These are phyloP conservation scores for Inga leiocalycina DNA, from an alignment of 306 rosid species.

Conservation along the genomic window DNA sequence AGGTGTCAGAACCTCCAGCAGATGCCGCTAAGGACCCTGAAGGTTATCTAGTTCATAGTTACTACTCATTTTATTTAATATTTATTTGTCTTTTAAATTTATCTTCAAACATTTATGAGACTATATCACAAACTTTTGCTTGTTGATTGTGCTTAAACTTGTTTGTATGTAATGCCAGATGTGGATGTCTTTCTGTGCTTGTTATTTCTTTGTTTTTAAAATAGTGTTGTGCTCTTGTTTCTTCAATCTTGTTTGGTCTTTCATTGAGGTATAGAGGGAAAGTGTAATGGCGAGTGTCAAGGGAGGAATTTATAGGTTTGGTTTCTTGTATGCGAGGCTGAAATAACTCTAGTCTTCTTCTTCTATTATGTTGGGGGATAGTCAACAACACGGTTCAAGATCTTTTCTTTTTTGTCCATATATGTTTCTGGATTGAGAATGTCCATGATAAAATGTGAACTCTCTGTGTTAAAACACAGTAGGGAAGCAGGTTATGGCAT, in stretches of 20 bases:
- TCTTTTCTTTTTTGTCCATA: not conserved
- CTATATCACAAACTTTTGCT: not conserved
- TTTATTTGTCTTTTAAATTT: not conserved
- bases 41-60: conserved; percentile 40
- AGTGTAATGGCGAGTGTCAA: not conserved
- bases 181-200: not conserved
- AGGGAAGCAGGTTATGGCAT: not conserved
- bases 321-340: not conserved
- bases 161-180: not conserved
- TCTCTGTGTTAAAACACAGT: not conserved
- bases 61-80: not conserved
- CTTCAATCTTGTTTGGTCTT: not conserved
- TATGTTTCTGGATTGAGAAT: not conserved
- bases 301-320: not conserved
- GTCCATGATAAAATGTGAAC: not conserved
- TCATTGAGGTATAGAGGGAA: conserved; percentile 8
- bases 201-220: not conserved
- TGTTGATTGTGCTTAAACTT: conserved; percentile 25
- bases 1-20: conserved; percentile 36
- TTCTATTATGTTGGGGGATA: not conserved
- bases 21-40: conserved; percentile 9
- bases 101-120: conserved; percentile 3
- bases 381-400: not conserved
- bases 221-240: not conserved
- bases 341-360: conserved; percentile 1